phyloP scores from a whole-genome alignment of 2,329 filamentous ascomycete species.

The Aspergillus transmontanensis region DNA sequence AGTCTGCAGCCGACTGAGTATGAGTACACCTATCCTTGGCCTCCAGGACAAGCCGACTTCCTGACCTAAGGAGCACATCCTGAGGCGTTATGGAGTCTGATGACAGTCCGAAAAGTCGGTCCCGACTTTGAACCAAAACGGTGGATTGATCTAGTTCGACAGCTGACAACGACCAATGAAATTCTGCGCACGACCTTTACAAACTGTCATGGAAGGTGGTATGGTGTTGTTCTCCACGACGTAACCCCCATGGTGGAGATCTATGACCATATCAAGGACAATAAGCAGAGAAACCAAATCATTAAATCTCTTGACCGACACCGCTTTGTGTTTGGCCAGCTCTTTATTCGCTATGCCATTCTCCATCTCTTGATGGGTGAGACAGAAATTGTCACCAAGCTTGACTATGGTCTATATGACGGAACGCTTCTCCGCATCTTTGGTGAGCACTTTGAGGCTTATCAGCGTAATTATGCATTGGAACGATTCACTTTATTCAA shows the following conservation, averaged over 20 bases:
- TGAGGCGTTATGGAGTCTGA: conserved; percentile 5
- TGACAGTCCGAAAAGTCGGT: not conserved
- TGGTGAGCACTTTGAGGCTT: not conserved
- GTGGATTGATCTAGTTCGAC: not conserved
- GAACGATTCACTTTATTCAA: not conserved
- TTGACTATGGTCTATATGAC: not conserved
- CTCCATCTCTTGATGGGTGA: not conserved
- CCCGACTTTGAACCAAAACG: not conserved
- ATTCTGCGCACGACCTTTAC: not conserved
- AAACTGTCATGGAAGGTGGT: not conserved
- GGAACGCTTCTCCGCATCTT: not conserved
- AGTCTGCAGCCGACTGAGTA: not conserved
- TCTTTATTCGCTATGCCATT: not conserved
- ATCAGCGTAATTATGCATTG: not conserved
- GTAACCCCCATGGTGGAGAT: not conserved
- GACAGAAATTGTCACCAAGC: not conserved
- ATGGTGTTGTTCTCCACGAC: not conserved
- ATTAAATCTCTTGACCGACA: not conserved
- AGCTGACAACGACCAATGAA: not conserved
- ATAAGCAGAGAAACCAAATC: not conserved
- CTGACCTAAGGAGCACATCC: conserved; percentile 4
- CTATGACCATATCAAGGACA: not conserved
- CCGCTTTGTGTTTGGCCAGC: not conserved
- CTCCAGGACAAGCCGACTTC: conserved; percentile 4
- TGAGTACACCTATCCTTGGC: conserved; percentile 5